phyloP scores from a whole-genome alignment of 2,329 filamentous ascomycete species.

The Aspergillus sp. region DNA sequence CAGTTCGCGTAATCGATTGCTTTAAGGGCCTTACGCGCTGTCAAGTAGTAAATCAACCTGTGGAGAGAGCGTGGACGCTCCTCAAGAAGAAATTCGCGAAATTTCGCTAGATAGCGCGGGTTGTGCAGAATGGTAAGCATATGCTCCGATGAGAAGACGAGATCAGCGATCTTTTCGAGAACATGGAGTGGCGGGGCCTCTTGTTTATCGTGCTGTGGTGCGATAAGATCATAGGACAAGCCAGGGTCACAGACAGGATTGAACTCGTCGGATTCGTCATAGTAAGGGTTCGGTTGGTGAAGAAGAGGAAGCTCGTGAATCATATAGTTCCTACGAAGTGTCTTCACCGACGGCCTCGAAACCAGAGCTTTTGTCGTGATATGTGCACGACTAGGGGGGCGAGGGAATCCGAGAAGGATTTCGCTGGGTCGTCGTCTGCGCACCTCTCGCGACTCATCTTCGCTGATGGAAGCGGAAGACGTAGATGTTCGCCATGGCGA shows the following conservation, averaged over 20 bases:
- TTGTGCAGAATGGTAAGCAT: slow-evolving; percentile 66
- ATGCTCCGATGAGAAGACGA: slow-evolving; percentile 68
- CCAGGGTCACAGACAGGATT: slow-evolving; percentile 36
- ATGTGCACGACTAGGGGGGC: slow-evolving; percentile 21
- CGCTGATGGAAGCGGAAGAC: not conserved
- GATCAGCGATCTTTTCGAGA: slow-evolving; percentile 65
- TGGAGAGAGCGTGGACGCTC: slow-evolving; percentile 65
- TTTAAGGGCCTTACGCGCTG: slow-evolving; percentile 69
- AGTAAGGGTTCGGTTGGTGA: slow-evolving; percentile 28
- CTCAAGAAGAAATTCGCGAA: slow-evolving; percentile 66
- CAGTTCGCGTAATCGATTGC: slow-evolving; percentile 73
- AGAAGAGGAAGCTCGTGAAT: slow-evolving; percentile 32
- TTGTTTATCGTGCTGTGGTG: slow-evolving; percentile 28
- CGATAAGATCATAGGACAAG: slow-evolving; percentile 38
- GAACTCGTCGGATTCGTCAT: slow-evolving; percentile 29
- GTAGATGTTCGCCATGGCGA: not conserved
- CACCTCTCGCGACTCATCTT: not conserved
- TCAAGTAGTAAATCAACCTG: slow-evolving; percentile 70
- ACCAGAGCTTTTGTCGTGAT: slow-evolving; percentile 18
- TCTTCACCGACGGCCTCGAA: slow-evolving; percentile 28
- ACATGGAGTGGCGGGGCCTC: slow-evolving; percentile 44
- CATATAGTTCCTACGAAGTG: slow-evolving; percentile 29
- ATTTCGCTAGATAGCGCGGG: slow-evolving; percentile 63
- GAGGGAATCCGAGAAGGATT: slow-evolving; percentile 28
- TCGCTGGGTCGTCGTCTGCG: slow-evolving; percentile 11